phyloP scores from a whole-genome alignment of 2,329 filamentous ascomycete species.

The Xylaria multiplex region DNA sequence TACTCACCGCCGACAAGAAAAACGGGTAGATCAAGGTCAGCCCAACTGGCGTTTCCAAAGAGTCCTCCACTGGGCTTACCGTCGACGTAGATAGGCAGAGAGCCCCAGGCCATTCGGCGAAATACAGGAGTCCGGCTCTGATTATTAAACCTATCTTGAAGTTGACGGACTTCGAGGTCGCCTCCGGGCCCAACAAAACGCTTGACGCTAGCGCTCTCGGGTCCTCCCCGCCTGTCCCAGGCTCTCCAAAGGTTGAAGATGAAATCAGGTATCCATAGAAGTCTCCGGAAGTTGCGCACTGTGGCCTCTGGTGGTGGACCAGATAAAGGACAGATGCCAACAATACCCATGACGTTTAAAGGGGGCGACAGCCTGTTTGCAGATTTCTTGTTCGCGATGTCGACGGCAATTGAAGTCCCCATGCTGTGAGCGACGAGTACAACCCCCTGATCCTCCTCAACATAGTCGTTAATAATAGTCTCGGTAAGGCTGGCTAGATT shows the following conservation, averaged over 20 bases:
- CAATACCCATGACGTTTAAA: constrained; percentile 75
- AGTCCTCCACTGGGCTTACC: constrained; percentile 69
- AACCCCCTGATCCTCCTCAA: constrained; percentile 76
- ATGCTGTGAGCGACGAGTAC: constrained; percentile 90
- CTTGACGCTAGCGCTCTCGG: constrained; percentile 78
- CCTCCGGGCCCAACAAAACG: constrained; percentile 78
- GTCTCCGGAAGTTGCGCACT: constrained; percentile 60
- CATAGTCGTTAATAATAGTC: constrained; percentile 76
- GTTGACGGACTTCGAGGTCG: constrained; percentile 70
- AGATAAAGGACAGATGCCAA: constrained; percentile 83
- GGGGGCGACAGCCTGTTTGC: constrained; percentile 63
- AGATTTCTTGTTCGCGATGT: constrained; percentile 66
- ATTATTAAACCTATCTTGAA: constrained; percentile 80
- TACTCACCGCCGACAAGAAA: constrained; percentile 81
- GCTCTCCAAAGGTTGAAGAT: constrained; percentile 80
- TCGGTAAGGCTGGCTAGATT: constrained; percentile 80
- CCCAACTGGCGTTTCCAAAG: constrained; percentile 77
- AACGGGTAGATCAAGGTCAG: constrained; percentile 75
- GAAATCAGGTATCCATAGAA: constrained; percentile 75
- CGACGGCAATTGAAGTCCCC: constrained; percentile 81
- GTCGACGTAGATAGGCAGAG: constrained; percentile 68
- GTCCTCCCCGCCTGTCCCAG: constrained; percentile 83
- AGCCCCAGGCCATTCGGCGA: constrained; percentile 81
- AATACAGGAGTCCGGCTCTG: constrained; percentile 87
- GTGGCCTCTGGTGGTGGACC: constrained; percentile 67